Base-by-base conservation (phyloP, 805 yeast genomes). In the Allodekkera sacchari region DNA sequence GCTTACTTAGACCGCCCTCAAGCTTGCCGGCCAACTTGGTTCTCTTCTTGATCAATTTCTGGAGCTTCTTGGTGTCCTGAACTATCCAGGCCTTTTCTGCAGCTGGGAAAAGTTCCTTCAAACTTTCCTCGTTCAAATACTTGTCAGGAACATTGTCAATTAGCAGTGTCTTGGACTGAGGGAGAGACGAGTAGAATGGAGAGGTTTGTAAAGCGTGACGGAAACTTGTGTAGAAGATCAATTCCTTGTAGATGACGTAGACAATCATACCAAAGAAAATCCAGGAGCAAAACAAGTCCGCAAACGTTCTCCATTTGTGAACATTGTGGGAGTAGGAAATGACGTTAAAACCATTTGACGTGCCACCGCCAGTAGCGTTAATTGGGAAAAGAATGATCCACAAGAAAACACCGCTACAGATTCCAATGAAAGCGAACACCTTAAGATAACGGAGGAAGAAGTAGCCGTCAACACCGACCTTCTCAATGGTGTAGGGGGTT, bases 211-310 rank as follows among this genome's bases (percentile, higher is more conserved):
- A 43, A 16, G 78, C 78, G 42, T 83, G 92, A 64, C 87, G 74
- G 44, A 78, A 73, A 7, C 82, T 66, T 19, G 72, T 65, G 53
- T 82, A 83, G 56, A 71, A 79, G 15, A 75, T 72, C 61, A 83
- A 59, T 57, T 83, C 94, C 47, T 78, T 73, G 64, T 80, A 83
- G 37, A 83, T 74, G 35, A 75, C 63, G 52, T 69, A 81, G 20
- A 79, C 58, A 23, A 77, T 64, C n/a, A 66, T 36, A 6, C 84
- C 87, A 50, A 78, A 82, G 48, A 69, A 75, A 18, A 72, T 41
- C 92, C 92, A 82, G 13, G 87, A 77, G 33, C 79, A 48, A 48
- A 83, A 82, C 6, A 78, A 77, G 45, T 82, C 87, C 6, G 89
- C 92, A 53, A 71, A 77, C 33, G 65, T 68, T 54, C 83, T 66